A percentile compares a stretch with the other conserved stretches of the same genome.
Conservation (phyloP, 306 rosid genomes). For the Castanopsis chinensis region DNA sequence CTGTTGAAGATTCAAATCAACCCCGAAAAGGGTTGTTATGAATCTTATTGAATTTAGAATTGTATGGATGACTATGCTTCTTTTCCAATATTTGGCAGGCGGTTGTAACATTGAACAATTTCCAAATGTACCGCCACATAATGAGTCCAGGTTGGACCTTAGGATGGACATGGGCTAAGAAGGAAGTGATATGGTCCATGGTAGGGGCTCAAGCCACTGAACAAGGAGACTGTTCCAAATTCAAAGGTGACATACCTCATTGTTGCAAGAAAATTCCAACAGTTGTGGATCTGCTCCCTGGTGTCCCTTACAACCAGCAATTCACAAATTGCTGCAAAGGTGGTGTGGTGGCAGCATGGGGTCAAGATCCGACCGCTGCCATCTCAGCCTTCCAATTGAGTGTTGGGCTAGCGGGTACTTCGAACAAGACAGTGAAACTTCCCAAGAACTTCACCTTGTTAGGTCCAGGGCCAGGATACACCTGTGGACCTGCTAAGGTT, state of each 20-base stretch:
- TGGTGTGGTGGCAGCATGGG: slow-evolving; percentile 89
- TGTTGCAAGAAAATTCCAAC: slow-evolving; percentile 85
- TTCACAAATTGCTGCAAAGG: slow-evolving; percentile 89
- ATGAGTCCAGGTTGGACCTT: slow-evolving; percentile 92
- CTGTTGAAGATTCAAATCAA: too few relatives aligned
- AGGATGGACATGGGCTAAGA: slow-evolving; percentile 96
- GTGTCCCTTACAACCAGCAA: slow-evolving; percentile 94
- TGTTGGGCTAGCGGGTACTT: slow-evolving; percentile 75
- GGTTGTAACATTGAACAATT: slow-evolving; percentile 65
- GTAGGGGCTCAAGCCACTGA: slow-evolving; percentile 85
- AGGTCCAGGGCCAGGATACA: slow-evolving; percentile 90
- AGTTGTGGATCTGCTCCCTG: slow-evolving; percentile 86
- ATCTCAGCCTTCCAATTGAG: slow-evolving; percentile 84
- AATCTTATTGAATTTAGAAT: background rate
- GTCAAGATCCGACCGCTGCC: slow-evolving; percentile 82
- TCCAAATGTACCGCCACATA: slow-evolving; percentile 87
- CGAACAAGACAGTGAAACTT: slow-evolving; percentile 81
- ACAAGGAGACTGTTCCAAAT: slow-evolving; percentile 94
- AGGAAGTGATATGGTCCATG: slow-evolving; percentile 81
- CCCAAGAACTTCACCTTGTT: slow-evolving; percentile 85
- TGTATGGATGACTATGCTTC: background rate
- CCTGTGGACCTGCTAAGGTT: slow-evolving; percentile 87
- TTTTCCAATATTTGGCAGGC: slow-evolving; percentile 42
- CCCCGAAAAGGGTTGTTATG: background rate
- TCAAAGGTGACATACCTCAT: slow-evolving; percentile 78